phyloP scores from a whole-genome alignment of 2,329 filamentous ascomycete species.

The Cercospora sesami region DNA sequence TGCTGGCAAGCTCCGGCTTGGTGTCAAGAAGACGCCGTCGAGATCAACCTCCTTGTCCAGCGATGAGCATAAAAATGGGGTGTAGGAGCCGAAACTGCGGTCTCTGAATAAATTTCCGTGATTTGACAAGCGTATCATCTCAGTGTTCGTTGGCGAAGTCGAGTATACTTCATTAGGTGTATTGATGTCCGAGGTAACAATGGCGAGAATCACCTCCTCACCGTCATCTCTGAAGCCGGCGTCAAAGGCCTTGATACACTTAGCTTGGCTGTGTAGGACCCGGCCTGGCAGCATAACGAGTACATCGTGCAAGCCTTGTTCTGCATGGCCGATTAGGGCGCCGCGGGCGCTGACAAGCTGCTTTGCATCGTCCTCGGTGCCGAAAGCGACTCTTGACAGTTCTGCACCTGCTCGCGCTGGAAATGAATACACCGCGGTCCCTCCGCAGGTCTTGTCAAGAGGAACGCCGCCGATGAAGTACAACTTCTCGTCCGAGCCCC shows the following conservation, averaged over 20 bases:
- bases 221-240: conserved; percentile 24
- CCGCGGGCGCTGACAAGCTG: conserved; percentile 19
- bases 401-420: not conserved
- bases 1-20: conserved; percentile 16
- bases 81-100: conserved; percentile 27
- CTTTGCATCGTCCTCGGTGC: conserved; percentile 24
- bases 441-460: conserved; percentile 13
- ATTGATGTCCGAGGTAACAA: conserved; percentile 35
- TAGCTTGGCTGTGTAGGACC: conserved; percentile 10
- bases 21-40: conserved; percentile 36
- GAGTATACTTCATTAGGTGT: conserved; percentile 38
- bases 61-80: conserved; percentile 33
- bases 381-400: conserved; percentile 22
- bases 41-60: conserved; percentile 36
- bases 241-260: conserved; percentile 25
- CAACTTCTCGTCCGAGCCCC: conserved; percentile 20
- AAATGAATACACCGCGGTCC: conserved; percentile 16
- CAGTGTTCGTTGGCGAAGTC: conserved; percentile 26
- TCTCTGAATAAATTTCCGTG: conserved; percentile 30
- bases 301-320: conserved; percentile 30
- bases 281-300: conserved; percentile 22
- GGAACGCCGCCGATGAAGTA: conserved; percentile 24
- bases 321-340: conserved; percentile 24
- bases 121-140: conserved; percentile 24
- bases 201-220: conserved; percentile 31